Percentiles rank a stretch among this genome's conserved stretches.
phyloP scores from a whole-genome alignment of 2,329 filamentous ascomycete genomes.

The Colletotrichum godetiae region DNA sequence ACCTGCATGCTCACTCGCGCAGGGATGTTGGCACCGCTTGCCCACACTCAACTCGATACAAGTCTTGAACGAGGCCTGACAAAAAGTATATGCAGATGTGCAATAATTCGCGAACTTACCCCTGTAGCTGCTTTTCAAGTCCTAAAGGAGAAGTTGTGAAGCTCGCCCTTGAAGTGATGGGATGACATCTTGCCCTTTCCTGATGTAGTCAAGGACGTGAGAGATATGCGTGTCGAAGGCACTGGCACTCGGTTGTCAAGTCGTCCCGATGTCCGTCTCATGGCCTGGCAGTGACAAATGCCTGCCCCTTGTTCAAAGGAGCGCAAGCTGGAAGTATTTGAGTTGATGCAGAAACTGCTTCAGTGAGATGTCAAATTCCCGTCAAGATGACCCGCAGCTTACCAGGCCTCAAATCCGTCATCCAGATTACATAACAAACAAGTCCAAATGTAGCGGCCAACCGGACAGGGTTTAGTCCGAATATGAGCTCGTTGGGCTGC shows the following conservation, averaged over 20 bases:
- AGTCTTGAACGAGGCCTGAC: not conserved
- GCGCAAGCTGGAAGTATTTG: not conserved
- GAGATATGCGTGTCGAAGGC: not conserved
- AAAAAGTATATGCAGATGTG: not conserved
- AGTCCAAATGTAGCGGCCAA: not conserved
- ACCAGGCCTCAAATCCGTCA: not conserved
- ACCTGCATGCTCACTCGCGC: constrained; percentile 15
- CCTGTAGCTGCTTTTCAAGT: constrained; percentile 13
- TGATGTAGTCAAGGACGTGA: not conserved
- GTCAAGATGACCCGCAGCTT: not conserved
- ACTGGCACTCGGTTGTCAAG: not conserved
- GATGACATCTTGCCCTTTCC: constrained; percentile 17
- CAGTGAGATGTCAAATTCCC: not conserved
- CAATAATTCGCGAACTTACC: not conserved
- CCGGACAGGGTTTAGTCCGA: not conserved
- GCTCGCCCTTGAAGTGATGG: constrained; percentile 15
- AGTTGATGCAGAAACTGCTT: not conserved
- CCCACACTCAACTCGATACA: not conserved
- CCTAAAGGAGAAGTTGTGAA: not conserved
- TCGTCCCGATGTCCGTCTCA: not conserved
- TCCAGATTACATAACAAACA: not conserved
- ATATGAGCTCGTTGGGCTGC: not conserved
- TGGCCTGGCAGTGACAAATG: not conserved
- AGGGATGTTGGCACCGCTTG: constrained; percentile 6
- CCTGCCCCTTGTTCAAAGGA: not conserved